Evolutionary conservation across 2,329 filamentous ascomycete species (phyloP).

Genomic region (Xylaria sp.): DNA sequence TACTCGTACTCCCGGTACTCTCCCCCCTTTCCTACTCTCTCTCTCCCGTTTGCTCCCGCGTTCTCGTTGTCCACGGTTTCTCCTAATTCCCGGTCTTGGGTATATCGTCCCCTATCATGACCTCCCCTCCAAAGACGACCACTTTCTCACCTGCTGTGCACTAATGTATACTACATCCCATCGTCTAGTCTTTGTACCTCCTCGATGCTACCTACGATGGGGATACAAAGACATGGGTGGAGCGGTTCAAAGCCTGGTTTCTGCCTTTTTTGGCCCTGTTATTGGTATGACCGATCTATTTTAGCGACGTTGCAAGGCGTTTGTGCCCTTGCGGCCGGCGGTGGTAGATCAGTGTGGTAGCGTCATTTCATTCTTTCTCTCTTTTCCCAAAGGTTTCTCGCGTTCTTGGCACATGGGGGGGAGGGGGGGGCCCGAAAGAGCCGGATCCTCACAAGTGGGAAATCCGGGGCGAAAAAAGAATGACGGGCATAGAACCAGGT

Average conservation of each 20-base stretch:
- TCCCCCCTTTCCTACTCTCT: background rate
- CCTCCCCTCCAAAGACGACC: background rate
- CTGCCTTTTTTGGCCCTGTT: background rate
- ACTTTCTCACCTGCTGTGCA: background rate
- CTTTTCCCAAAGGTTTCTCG: background rate
- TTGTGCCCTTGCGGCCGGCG: conserved; percentile 2
- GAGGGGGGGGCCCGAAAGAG: conserved; percentile 2
- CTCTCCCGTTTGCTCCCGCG: background rate
- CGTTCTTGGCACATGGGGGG: conserved; percentile 10
- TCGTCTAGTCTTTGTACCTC: conserved; percentile 13
- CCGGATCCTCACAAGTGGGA: conserved; percentile 13
- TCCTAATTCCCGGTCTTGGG: no score
- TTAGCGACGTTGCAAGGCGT: conserved; percentile 25
- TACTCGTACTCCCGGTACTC: background rate
- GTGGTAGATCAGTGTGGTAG: conserved; percentile 12
- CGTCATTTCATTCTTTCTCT: background rate
- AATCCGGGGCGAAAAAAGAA: conserved; percentile 15
- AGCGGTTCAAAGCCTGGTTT: conserved; percentile 4
- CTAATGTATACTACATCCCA: conserved; percentile 3
- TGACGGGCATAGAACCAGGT: background rate
- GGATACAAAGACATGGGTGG: conserved; percentile 16
- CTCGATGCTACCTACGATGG: conserved; percentile 5
- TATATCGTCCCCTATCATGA: background rate
- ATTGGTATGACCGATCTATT: conserved; percentile 14
- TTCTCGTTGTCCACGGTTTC: background rate